Evolutionary conservation across 2,329 filamentous ascomycete species (phyloP).

Genomic region (Colletotrichum cuscutae): DNA sequence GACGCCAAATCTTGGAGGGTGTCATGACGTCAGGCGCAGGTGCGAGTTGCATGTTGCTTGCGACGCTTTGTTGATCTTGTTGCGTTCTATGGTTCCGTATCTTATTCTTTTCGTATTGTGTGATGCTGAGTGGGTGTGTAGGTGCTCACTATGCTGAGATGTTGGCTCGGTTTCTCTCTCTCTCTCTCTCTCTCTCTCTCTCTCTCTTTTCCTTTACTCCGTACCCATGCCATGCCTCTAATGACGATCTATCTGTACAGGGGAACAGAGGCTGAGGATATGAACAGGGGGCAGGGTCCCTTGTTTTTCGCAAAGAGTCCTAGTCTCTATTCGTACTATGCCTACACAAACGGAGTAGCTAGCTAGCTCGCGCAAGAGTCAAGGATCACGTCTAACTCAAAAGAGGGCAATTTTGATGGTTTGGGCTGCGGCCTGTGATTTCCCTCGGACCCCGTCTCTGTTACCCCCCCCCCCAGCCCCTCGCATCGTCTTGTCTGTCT

Average conservation of each 20-base stretch:
- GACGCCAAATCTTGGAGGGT: background rate
- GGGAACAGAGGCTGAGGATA: too few species aligned
- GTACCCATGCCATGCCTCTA: too few species aligned
- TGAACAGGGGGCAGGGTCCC: background rate
- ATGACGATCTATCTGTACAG: too few species aligned
- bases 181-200: background rate
- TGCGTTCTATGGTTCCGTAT: background rate
- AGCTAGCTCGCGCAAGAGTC: background rate
- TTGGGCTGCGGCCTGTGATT: background rate
- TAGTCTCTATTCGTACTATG: background rate
- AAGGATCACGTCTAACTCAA: background rate
- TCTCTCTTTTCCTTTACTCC: background rate
- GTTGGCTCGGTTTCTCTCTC: background rate
- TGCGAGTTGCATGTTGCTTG: constrained; percentile 19
- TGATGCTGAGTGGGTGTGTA: background rate
- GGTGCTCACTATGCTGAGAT: too few species aligned
- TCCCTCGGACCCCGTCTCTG: background rate
- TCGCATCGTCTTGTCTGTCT: background rate
- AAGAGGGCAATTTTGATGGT: background rate
- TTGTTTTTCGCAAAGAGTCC: background rate
- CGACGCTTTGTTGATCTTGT: constrained; percentile 33
- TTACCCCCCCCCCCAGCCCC: background rate
- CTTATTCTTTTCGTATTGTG: background rate
- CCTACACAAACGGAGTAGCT: background rate
- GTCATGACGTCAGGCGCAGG: constrained; percentile 26